Evolutionary conservation across 2,329 filamentous ascomycete species (phyloP), one percentile per base, ranked within the genome.

Genomic region (Coniochaeta sp.): DNA sequence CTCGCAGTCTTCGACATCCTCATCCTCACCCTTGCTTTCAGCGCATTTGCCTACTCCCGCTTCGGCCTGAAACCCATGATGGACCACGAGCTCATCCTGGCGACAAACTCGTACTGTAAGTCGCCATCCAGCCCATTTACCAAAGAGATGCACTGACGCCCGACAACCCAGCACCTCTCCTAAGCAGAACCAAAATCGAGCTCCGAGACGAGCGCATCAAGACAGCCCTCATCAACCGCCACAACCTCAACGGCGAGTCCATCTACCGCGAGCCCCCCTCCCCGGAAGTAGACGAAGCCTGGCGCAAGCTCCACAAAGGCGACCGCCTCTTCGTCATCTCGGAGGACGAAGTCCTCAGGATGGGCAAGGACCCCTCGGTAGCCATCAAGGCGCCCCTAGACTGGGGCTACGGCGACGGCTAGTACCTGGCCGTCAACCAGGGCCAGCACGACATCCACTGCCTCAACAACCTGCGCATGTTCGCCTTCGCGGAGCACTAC

Each of bases 391-490:
- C 40, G 20, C 40, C 40, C 24, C 20, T 46, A 20, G 40, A 46
- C 40, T 46, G 40, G 40, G n/a, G n/a, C n/a, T 46, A 46, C 24
- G 40, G 40, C 12, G 40, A 46, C 9, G 14, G 24, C 40, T 18
- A 46, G 24, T 46, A 20, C 40, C 40, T 46, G 12, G 40, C 40
- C 20, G 40, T 46, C 16, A 46, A 46, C 40, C 40, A 46, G 24
- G 40, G 40, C 7, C 40, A 46, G 20, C 40, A 46, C 24, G 40
- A 46, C 20, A 46, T 46, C 20, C 40, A 46, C 40, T 46, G 40
- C 14, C 20, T 46, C 16, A 46, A 46, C 40, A 46, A 46, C 40
- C 18, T 46, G 40, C n/a, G 40, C 9, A 46, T 46, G 40, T 46
- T 18, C 9, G 40, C 24, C 12, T 46, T 20, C 20, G 40, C 40